Conservation (phyloP, 1,284 basidiomycete species). For the Apiotrichum sp. region DNA sequence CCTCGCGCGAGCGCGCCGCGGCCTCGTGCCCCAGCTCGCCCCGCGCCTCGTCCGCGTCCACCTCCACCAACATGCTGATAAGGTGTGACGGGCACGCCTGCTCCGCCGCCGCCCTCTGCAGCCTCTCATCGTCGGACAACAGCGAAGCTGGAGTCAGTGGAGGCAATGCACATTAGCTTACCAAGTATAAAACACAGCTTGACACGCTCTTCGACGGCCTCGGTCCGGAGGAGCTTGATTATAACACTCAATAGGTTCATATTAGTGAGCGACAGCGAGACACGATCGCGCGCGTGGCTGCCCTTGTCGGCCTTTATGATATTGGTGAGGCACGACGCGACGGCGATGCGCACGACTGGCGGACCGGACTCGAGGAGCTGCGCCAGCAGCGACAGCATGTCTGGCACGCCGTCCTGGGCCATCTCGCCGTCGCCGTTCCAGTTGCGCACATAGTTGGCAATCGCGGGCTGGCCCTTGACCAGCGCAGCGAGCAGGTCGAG, state of each 20-base stretch:
- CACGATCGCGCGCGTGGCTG: slow-evolving; percentile 13
- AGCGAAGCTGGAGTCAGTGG: slow-evolving; percentile 55
- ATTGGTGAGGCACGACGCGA: slow-evolving; percentile 37
- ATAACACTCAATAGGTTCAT: slow-evolving; percentile 26
- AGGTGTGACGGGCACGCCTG: slow-evolving; percentile 27
- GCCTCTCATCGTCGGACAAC: slow-evolving; percentile 60
- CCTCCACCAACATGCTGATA: slow-evolving; percentile 19
- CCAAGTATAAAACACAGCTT: slow-evolving; percentile 63
- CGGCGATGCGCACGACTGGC: slow-evolving; percentile 36
- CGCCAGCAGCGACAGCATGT: slow-evolving; percentile 21
- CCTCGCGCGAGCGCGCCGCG: slow-evolving; percentile 48
- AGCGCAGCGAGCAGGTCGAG: slow-evolving; percentile 64
- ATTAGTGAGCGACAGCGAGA: slow-evolving; percentile 12
- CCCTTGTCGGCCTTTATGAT: slow-evolving; percentile 35
- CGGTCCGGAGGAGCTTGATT: slow-evolving; percentile 27
- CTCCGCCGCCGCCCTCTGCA: slow-evolving; percentile 51
- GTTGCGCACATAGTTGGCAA: slow-evolving; percentile 20
- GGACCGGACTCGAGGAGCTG: slow-evolving; percentile 31
- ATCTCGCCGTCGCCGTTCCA: slow-evolving; percentile 14
- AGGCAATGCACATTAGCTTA: slow-evolving; percentile 31
- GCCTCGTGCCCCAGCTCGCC: slow-evolving; percentile 44
- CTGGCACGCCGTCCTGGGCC: background rate
- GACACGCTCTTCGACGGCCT: slow-evolving; percentile 33
- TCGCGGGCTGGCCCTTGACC: slow-evolving; percentile 56
- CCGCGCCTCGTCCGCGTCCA: slow-evolving; percentile 57